Percentiles rank a stretch among this genome's conserved stretches.
These are phyloP conservation scores for Neoboletus magnificus DNA, from an alignment of 768 basidiomycete species.

Conservation along the genomic window DNA sequence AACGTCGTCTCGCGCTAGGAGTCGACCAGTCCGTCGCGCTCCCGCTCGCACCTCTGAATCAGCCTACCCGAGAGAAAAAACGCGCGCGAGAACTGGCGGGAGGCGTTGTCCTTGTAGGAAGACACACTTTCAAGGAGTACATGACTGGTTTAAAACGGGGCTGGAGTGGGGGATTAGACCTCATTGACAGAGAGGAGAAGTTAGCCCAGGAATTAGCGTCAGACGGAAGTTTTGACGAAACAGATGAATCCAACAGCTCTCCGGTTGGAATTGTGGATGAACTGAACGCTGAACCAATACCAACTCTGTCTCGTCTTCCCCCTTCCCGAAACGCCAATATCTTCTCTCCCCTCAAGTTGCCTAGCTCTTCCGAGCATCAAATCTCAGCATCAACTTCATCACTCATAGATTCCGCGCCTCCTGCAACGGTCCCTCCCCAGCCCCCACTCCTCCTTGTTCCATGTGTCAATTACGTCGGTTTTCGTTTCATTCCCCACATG, in stretches of 20 bases:
- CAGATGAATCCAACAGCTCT: slow-evolving; percentile 33
- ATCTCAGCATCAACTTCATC: slow-evolving; percentile 21
- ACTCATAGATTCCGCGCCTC: slow-evolving; percentile 43
- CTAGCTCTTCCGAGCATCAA: slow-evolving; percentile 17
- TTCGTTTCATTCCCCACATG: slow-evolving; percentile 84
- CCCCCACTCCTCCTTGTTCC: slow-evolving; percentile 79
- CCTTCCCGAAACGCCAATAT: slow-evolving; percentile 32
- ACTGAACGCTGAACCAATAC: slow-evolving; percentile 38
- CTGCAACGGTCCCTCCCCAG: slow-evolving; percentile 58
- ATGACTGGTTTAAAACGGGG: slow-evolving; percentile 83
- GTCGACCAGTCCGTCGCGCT: slow-evolving; percentile 49
- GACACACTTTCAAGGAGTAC: slow-evolving; percentile 93
- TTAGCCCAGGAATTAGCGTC: slow-evolving; percentile 63
- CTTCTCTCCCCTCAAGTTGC: slow-evolving; percentile 32
- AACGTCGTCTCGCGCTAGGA: slow-evolving; percentile 65
- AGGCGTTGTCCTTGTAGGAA: slow-evolving; percentile 81
- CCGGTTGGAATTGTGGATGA: slow-evolving; percentile 24
- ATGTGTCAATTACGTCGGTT: slow-evolving; percentile 73
- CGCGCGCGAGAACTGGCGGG: slow-evolving; percentile 68
- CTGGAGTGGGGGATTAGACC: slow-evolving; percentile 72
- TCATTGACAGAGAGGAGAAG: slow-evolving; percentile 66
- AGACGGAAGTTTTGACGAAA: slow-evolving; percentile 80
- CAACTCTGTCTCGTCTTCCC: slow-evolving; percentile 38
- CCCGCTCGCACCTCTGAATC: slow-evolving; percentile 48
- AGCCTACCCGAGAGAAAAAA: slow-evolving; percentile 49